Conservation (phyloP, 345 rosid genomes). For the Clausena lansium region DNA sequence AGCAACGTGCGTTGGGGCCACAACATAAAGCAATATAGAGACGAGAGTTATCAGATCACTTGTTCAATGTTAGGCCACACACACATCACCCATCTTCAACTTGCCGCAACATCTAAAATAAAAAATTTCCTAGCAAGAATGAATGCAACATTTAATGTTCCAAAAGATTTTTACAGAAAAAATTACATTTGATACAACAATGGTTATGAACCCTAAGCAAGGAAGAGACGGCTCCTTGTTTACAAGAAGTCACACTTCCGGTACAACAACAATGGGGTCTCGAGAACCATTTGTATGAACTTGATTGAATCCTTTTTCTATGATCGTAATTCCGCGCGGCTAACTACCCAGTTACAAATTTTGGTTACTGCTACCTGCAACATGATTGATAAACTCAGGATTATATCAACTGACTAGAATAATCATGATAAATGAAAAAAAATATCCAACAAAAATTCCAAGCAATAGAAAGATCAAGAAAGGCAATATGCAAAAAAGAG, state of each 20-base stretch:
- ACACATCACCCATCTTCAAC: not conserved
- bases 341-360: not conserved
- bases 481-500: not conserved
- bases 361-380: conserved; percentile 2
- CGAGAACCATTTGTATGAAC: not conserved
- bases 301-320: not conserved
- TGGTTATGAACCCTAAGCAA: not conserved
- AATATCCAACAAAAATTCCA: not conserved
- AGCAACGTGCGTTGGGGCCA: not conserved
- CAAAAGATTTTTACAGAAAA: not conserved
- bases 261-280: not conserved
- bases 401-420: not conserved
- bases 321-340: not conserved
- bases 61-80: not conserved
- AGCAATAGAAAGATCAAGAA: not conserved
- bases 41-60: not conserved
- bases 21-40: not conserved
- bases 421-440: not conserved
- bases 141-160: no score
- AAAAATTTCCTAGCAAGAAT: no score
- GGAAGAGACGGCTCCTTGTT: not conserved
- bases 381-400: not conserved
- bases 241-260: not conserved
- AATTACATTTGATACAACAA: conserved; percentile 13
- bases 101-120: not conserved